phyloP scores from a whole-genome alignment of 2,329 filamentous ascomycete genomes.

The Arthroderma sp. region DNA sequence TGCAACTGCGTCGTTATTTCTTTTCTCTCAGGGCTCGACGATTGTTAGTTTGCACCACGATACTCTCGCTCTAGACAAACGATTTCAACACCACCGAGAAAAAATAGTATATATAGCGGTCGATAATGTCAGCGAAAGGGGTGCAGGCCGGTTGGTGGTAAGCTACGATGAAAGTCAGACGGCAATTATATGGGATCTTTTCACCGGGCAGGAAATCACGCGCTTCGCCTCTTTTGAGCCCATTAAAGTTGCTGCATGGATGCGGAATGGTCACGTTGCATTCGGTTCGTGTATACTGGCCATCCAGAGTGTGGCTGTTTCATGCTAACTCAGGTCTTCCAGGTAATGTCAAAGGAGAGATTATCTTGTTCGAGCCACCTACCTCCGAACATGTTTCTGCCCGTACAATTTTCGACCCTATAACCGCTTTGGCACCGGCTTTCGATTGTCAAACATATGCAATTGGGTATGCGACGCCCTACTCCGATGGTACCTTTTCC shows the following conservation, averaged over 20 bases:
- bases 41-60: conserved; percentile 88
- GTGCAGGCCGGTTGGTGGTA: conserved; percentile 72
- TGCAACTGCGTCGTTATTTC: conserved; percentile 77
- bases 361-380: conserved; percentile 86
- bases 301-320: not conserved
- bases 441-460: conserved; percentile 89
- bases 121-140: conserved; percentile 80
- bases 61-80: conserved; percentile 73
- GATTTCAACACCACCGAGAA: conserved; percentile 71
- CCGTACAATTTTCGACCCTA: conserved; percentile 84
- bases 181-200: conserved; percentile 91
- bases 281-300: conserved; percentile 54
- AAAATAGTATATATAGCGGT: conserved; percentile 74
- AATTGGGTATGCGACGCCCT: conserved; percentile 56
- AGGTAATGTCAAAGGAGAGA: conserved; percentile 87
- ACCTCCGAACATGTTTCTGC: conserved; percentile 87
- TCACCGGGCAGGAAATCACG: conserved; percentile 79
- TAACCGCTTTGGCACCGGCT: conserved; percentile 83
- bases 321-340: conserved; percentile 13
- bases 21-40: conserved; percentile 71
- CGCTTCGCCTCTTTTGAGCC: conserved; percentile 88
- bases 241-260: conserved; percentile 77
- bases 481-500: not conserved
- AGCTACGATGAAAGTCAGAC: conserved; percentile 87
- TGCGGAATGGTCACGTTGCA: conserved; percentile 91